These are phyloP conservation scores for Lachnum nothofagi DNA, from an alignment of 2,329 filamentous ascomycete genomes.

Conservation along the genomic window DNA sequence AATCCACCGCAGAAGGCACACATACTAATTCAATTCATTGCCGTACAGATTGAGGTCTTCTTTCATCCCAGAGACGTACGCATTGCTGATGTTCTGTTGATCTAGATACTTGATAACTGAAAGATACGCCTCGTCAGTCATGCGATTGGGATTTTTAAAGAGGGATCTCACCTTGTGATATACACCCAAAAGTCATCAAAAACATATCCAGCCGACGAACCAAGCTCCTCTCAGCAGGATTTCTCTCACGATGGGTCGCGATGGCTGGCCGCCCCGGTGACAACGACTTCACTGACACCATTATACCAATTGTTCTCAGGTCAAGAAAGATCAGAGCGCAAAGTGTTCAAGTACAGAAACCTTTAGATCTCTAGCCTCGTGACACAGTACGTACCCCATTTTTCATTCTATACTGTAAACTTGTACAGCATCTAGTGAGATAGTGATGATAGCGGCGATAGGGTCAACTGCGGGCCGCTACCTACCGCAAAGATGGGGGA, in stretches of 20 bases:
- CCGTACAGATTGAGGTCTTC: slow-evolving; percentile 44
- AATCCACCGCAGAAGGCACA: not conserved
- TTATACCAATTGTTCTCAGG: not conserved
- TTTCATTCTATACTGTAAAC: no score
- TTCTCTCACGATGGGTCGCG: slow-evolving; percentile 22
- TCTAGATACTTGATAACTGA: slow-evolving; percentile 38
- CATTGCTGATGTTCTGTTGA: slow-evolving; percentile 30
- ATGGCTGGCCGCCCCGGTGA: not conserved
- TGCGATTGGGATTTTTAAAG: slow-evolving; percentile 1
- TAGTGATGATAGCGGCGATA: no score
- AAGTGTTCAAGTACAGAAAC: not conserved
- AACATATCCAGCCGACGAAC: slow-evolving; percentile 37
- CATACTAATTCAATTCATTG: slow-evolving; percentile 46
- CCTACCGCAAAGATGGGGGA: no score
- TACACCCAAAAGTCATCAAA: slow-evolving; percentile 37
- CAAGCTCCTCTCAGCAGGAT: slow-evolving; percentile 34
- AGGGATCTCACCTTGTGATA: slow-evolving; percentile 39
- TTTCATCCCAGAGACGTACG: slow-evolving; percentile 31
- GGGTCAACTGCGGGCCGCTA: no score
- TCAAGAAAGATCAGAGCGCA: not conserved
- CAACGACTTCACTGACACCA: slow-evolving; percentile 10
- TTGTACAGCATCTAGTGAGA: no score
- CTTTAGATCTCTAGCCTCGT: no score
- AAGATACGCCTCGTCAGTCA: not conserved
- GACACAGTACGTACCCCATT: no score